Percentiles rank a stretch among this genome's conserved stretches.
Evolutionary conservation across 148 eudicot genomes (phyloP).

Genomic region (Camellia granthamiana): DNA sequence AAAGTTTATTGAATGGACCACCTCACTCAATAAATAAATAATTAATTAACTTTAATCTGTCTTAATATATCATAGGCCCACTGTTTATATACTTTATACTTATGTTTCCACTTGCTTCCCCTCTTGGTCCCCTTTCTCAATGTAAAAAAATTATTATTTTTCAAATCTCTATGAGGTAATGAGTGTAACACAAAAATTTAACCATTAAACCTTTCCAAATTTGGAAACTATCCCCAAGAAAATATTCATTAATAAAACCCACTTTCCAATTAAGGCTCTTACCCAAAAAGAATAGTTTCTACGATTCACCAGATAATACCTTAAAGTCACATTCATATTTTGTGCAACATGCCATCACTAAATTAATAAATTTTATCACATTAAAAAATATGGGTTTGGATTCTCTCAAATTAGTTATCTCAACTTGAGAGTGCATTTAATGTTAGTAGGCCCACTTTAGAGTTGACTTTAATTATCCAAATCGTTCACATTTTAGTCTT

Average conservation of each 20-base stretch:
- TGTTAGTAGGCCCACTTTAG: too few relatives aligned
- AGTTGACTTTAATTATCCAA: too few relatives aligned
- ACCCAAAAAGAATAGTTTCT: not conserved
- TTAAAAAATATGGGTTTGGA: too few relatives aligned
- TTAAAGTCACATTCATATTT: not conserved
- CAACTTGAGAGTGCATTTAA: too few relatives aligned
- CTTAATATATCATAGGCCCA: not conserved
- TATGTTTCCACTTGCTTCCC: not conserved
- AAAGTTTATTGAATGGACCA: not conserved
- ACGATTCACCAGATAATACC: not conserved
- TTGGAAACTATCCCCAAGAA: not conserved
- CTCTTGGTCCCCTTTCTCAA: not conserved
- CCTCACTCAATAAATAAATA: not conserved
- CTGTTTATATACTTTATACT: not conserved
- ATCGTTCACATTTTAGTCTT: too few relatives aligned
- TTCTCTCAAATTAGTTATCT: too few relatives aligned
- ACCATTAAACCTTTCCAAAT: slow-evolving; percentile 2
- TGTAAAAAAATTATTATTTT: not conserved
- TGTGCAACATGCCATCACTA: not conserved
- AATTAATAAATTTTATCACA: not conserved
- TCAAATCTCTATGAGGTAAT: not conserved
- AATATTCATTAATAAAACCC: not conserved
- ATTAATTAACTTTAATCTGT: not conserved
- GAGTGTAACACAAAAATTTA: not conserved
- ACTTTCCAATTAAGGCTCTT: not conserved